These are phyloP conservation scores for Penicillium herquei DNA, from an alignment of 495 filamentous ascomycete species.

Conservation along the genomic window DNA sequence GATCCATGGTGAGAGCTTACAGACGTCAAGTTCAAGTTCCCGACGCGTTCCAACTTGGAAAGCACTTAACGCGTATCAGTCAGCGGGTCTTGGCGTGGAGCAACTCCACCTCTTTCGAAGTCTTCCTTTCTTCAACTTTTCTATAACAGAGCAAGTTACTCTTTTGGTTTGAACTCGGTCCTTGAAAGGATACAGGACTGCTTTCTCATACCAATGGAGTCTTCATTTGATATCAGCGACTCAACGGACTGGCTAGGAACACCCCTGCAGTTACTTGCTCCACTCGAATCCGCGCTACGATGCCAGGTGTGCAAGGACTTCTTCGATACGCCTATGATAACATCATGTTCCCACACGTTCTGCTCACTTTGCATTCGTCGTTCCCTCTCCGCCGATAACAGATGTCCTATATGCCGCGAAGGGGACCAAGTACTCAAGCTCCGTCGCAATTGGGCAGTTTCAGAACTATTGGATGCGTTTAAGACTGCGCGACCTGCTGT, in stretches of 20 bases:
- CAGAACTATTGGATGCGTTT: constrained; percentile 84
- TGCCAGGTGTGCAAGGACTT: constrained; percentile 99
- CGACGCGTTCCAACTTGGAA: constrained; percentile 37
- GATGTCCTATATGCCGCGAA: constrained; percentile 80
- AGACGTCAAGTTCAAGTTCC: constrained; percentile 9
- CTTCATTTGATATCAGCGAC: constrained; percentile 68
- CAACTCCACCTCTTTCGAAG: constrained; percentile 13
- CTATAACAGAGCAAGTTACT: not conserved
- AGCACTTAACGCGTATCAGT: constrained; percentile 54
- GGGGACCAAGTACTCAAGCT: constrained; percentile 79
- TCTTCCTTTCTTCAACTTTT: not conserved
- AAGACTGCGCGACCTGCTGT: constrained; percentile 58
- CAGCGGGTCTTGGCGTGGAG: constrained; percentile 43
- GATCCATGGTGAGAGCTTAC: constrained; percentile 40
- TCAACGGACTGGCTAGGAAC: constrained; percentile 93
- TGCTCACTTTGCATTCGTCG: constrained; percentile 93
- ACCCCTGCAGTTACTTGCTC: constrained; percentile 64
- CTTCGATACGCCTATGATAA: constrained; percentile 89
- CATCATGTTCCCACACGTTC: constrained; percentile 92
- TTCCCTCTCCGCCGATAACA: constrained; percentile 73
- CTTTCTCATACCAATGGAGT: constrained; percentile 33
- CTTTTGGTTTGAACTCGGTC: not conserved
- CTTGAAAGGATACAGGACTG: not conserved
- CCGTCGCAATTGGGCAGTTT: constrained; percentile 75
- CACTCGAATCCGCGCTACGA: constrained; percentile 81